A percentile compares a stretch with the other conserved stretches of the same genome.
Conservation (phyloP, 2,329 filamentous ascomycete species). For the Alternaria infectoria region DNA sequence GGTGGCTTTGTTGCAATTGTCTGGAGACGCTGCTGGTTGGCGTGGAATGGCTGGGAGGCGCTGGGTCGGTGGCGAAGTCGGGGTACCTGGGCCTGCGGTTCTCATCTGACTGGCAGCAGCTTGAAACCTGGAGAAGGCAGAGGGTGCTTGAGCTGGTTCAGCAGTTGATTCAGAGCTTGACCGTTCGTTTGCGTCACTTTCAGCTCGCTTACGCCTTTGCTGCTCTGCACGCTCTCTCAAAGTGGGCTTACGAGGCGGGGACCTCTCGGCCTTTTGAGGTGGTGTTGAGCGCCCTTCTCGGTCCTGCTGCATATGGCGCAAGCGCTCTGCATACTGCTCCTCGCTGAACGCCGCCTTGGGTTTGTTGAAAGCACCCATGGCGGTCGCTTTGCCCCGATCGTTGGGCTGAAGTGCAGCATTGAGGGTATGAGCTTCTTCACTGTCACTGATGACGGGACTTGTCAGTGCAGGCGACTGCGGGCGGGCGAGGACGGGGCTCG, state of each 20-base stretch:
- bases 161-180: conserved; percentile 39
- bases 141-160: conserved; percentile 37
- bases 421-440: conserved; percentile 69
- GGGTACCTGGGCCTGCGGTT: conserved; percentile 31
- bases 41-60: conserved; percentile 10
- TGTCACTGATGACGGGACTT: conserved; percentile 75
- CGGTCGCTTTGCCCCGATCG: conserved; percentile 82
- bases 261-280: conserved; percentile 22
- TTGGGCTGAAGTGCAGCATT: conserved; percentile 70
- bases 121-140: conserved; percentile 55
- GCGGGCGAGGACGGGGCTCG: conserved; percentile 49
- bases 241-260: conserved; percentile 33
- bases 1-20: conserved; percentile 25
- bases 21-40: conserved; percentile 19
- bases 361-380: conserved; percentile 74
- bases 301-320: conserved; percentile 79
- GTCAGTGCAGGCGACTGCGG: conserved; percentile 60
- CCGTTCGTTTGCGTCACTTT: conserved; percentile 25
- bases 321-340: conserved; percentile 80
- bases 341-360: conserved; percentile 81
- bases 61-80: conserved; percentile 18
- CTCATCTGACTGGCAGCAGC: conserved; percentile 54
- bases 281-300: conserved; percentile 61
- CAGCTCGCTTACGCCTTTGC: conserved; percentile 42
- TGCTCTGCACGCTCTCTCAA: conserved; percentile 45